Conservation (phyloP, 148 eudicot species). For the Nepenthes mirabilis region DNA sequence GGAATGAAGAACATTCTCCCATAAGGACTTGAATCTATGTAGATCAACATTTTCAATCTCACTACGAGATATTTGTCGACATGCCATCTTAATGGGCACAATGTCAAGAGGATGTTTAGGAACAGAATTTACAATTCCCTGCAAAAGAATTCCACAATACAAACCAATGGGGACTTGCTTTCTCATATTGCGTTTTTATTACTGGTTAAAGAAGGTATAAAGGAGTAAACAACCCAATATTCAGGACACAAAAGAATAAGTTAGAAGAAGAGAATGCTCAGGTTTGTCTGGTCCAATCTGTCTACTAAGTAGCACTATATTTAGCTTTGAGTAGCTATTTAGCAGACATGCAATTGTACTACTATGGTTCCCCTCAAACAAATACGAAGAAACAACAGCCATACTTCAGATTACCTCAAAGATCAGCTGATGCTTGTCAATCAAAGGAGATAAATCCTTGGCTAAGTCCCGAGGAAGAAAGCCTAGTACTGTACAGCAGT, state of each 20-base stretch:
- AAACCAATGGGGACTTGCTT: background rate
- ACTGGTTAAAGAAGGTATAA: too few relatives aligned
- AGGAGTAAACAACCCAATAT: too few relatives aligned
- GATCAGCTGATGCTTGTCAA: constrained; percentile 43
- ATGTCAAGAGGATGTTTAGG: constrained; percentile 42
- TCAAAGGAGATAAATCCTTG: constrained; percentile 56
- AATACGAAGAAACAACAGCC: background rate
- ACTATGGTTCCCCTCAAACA: too few relatives aligned
- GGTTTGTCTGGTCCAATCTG: too few relatives aligned
- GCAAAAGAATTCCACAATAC: constrained; percentile 11
- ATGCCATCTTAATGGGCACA: constrained; percentile 50
- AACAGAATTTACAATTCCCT: constrained; percentile 62
- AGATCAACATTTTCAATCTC: constrained; percentile 26
- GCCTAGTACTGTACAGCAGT: constrained; percentile 35
- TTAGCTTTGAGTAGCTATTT: too few relatives aligned
- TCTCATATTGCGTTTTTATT: too few relatives aligned
- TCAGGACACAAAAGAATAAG: too few relatives aligned
- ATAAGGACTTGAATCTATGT: constrained; percentile 32
- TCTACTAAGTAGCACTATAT: too few relatives aligned
- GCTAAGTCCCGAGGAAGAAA: constrained; percentile 71
- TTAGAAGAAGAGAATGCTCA: too few relatives aligned
- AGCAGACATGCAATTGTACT: too few relatives aligned
- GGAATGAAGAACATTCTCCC: constrained; percentile 38
- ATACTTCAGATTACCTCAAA: constrained; percentile 42
- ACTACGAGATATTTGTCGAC: constrained; percentile 18